Percentiles rank a stretch among this genome's conserved stretches.
These are phyloP conservation scores for Berberis vulgaris DNA, from an alignment of 164 flowering plant genomes.

Conservation along the genomic window DNA sequence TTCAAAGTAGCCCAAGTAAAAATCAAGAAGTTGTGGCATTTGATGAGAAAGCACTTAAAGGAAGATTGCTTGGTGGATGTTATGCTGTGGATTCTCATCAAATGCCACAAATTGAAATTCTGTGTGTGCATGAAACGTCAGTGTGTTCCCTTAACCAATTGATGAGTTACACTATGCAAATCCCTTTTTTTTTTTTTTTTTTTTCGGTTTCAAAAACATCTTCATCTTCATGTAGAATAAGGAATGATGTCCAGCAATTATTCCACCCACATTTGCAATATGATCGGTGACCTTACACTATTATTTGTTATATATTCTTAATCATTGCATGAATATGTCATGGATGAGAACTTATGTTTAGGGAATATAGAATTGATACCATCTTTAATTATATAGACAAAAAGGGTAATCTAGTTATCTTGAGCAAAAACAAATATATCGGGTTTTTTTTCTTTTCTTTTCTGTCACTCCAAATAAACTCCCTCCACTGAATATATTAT, in stretches of 20 bases:
- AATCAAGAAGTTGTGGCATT: conserved; percentile 4
- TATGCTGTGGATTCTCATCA: conserved; percentile 22
- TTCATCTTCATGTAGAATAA: conserved; percentile 16
- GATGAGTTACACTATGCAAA: conserved; percentile 9
- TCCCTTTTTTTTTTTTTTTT: neutral
- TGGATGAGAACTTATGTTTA: conserved; percentile 5
- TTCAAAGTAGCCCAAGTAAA: conserved; percentile 3
- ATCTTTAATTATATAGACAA: neutral
- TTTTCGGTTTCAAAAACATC: neutral
- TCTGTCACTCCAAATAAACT: neutral
- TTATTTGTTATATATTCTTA: neutral
- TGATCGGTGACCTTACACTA: conserved; percentile 4
- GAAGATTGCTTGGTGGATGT: conserved; percentile 18
- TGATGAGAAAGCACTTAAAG: neutral
- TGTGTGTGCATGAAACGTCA: conserved; percentile 18
- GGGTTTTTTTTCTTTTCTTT: neutral
- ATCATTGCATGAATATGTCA: neutral
- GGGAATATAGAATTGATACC: conserved; percentile 18
- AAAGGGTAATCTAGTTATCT: conserved; percentile 1
- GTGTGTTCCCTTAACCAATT: conserved; percentile 16
- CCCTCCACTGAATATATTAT: conserved; percentile 16
- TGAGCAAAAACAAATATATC: too few relatives aligned
- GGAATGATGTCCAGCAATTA: conserved; percentile 36
- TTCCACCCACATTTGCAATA: conserved; percentile 27
- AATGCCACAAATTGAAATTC: neutral